A percentile compares a stretch with the other conserved stretches of the same genome.
phyloP scores from a whole-genome alignment of 345 rosid species.

The Brassica napus region Da-Ae NC_063449.1:15169501-15170000 shows the following conservation, averaged over 20 bases:
- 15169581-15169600: background rate
- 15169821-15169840: conserved; percentile 97
- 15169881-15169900: background rate
- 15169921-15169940: background rate
- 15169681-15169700: background rate
- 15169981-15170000: conserved; percentile 96
- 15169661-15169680: background rate
- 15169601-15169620: background rate
- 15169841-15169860: conserved; percentile 93
- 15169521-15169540: background rate
- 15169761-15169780: conserved; percentile 4
- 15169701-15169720: conserved; percentile 8
- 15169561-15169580: background rate
- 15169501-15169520: background rate
- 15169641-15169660: background rate
- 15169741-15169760: background rate
- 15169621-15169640: background rate
- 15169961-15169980: background rate
- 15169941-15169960: background rate
- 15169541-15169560: background rate
- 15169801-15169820: conserved; percentile 90
- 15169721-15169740: background rate
- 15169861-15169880: conserved; percentile 52
- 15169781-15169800: conserved; percentile 99
- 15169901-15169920: background rate